phyloP scores from a whole-genome alignment of 1,139 yeast genomes.

The Geotrichum cucujoidarum region DNA sequence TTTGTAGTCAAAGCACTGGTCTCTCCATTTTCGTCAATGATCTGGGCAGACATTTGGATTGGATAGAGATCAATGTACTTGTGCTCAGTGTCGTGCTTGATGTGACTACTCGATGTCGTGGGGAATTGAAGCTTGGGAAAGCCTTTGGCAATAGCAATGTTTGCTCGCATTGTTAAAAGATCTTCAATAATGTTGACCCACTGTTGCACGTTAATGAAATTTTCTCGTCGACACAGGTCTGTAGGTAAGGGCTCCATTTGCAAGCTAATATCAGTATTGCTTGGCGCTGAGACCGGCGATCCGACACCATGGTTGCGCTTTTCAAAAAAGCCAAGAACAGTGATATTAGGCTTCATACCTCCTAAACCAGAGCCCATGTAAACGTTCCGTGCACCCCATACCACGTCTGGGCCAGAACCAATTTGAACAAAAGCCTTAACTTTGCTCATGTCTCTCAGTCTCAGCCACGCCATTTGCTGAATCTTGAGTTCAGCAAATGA shows the following conservation, averaged over 20 bases:
- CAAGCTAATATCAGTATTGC: slow-evolving; percentile 19
- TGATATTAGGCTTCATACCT: slow-evolving; percentile 94
- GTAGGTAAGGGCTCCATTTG: slow-evolving; percentile 56
- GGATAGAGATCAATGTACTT: slow-evolving; percentile 81
- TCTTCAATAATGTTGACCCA: slow-evolving; percentile 95
- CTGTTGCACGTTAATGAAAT: slow-evolving; percentile 62
- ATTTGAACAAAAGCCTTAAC: slow-evolving; percentile 93
- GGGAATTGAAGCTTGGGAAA: slow-evolving; percentile 63
- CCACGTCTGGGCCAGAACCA: slow-evolving; percentile 77
- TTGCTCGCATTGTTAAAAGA: slow-evolving; percentile 82
- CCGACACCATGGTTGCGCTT: slow-evolving; percentile 11
- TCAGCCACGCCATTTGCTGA: slow-evolving; percentile 78
- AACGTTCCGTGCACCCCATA: slow-evolving; percentile 96
- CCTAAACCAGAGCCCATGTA: slow-evolving; percentile 91
- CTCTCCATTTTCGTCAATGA: slow-evolving; percentile 57
- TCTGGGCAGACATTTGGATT: slow-evolving; percentile 88
- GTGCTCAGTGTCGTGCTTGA: slow-evolving; percentile 6
- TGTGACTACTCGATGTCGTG: slow-evolving; percentile 22
- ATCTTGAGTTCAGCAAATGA: slow-evolving; percentile 62
- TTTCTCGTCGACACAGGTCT: slow-evolving; percentile 68
- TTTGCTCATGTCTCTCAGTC: slow-evolving; percentile 67
- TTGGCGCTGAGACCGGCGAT: not conserved
- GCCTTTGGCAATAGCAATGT: slow-evolving; percentile 90
- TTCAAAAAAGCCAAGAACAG: slow-evolving; percentile 44
- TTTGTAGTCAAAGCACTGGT: slow-evolving; percentile 74